Base-by-base conservation (phyloP, 805 yeast species). In the Zygotorulaspora chibaensis region DNA sequence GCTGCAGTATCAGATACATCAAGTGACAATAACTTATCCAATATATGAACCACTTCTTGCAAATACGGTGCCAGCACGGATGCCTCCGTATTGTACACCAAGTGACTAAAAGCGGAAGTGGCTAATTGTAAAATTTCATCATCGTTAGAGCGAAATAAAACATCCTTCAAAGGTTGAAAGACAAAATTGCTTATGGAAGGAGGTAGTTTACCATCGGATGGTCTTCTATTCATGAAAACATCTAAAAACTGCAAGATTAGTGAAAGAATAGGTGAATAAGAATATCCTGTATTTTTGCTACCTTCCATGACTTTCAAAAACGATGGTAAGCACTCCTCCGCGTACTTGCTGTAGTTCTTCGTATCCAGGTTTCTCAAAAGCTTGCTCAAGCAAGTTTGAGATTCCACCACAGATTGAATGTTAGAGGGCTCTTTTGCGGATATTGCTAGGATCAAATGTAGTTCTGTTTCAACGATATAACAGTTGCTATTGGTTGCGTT, bases 1-100 rank as follows among this genome's bases (percentile, higher is more conserved):
- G 95, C 90, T 0, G 96, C 96, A 36, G 84, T 77, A 54, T 89
- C 97, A 12, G 84, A 76, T 46, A 86, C 70, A 7, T 73, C 72
- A 0, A 95, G 87, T 1, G 85, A 78, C 27, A 91, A 72, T 42
- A 88, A 77, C 56, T 81, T 77, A 27, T 74, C 71, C 13, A 93
- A 67, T n/a, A 87, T 71, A 2, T 74, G 68, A 13, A 80, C 73
- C 43, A 77, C 65, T 10, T 46, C 26, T 17, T 43, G 50, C 10
- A 59, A 38, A 20, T 42, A 48, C 4, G 56, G 51, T 2, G 43
- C 30, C 33, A 61, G 47, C 1, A 45, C 48, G 10, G 40, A n/a
- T 1, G 61, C 52, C 3, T 69, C 59, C 1, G 71, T 65, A 39
- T 70, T 72, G 35, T 61, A 63, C 18, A 88, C 66, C 34, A 89